Percentiles rank a stretch among this genome's conserved stretches.
Conservation (phyloP, 495 filamentous ascomycete genomes). For the Glutinoglossum americanum region DNA sequence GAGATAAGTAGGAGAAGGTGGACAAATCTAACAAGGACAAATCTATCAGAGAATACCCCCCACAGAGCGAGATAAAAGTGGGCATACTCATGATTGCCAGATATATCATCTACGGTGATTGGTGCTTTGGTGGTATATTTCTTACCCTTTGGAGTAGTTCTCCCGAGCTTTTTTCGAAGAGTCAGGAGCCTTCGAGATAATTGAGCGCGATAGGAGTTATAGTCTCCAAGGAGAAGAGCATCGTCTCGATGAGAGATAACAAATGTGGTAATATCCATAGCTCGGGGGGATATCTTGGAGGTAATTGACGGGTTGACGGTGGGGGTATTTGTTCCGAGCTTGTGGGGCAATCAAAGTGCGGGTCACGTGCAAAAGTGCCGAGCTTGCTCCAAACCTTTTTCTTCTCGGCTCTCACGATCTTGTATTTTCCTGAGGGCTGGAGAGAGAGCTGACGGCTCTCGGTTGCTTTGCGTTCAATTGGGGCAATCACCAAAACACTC, state of each 20-base stretch:
- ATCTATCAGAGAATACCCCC: constrained; percentile 2
- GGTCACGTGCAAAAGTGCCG: too few relatives aligned
- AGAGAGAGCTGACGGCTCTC: too few relatives aligned
- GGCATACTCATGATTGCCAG: constrained; percentile 46
- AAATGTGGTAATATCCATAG: constrained; percentile 81
- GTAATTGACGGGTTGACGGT: too few relatives aligned
- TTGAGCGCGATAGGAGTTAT: constrained; percentile 63
- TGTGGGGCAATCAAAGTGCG: too few relatives aligned
- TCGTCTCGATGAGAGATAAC: constrained; percentile 57
- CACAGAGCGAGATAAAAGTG: background rate
- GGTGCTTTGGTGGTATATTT: constrained; percentile 57
- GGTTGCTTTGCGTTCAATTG: too few relatives aligned
- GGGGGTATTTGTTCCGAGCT: too few relatives aligned
- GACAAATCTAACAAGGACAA: constrained; percentile 35
- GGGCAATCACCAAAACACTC: background rate
- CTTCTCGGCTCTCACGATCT: too few relatives aligned
- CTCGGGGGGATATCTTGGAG: too few relatives aligned
- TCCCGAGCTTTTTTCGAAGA: constrained; percentile 62
- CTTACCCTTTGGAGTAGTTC: constrained; percentile 58
- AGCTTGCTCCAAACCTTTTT: background rate
- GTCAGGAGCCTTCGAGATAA: constrained; percentile 64
- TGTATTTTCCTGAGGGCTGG: too few relatives aligned
- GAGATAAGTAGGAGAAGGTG: constrained; percentile 61
- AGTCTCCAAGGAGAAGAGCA: constrained; percentile 69
- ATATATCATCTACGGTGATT: constrained; percentile 59